Evolutionary conservation across 495 filamentous ascomycete species (phyloP).

Genomic region (Penicillium turbatum): DNA sequence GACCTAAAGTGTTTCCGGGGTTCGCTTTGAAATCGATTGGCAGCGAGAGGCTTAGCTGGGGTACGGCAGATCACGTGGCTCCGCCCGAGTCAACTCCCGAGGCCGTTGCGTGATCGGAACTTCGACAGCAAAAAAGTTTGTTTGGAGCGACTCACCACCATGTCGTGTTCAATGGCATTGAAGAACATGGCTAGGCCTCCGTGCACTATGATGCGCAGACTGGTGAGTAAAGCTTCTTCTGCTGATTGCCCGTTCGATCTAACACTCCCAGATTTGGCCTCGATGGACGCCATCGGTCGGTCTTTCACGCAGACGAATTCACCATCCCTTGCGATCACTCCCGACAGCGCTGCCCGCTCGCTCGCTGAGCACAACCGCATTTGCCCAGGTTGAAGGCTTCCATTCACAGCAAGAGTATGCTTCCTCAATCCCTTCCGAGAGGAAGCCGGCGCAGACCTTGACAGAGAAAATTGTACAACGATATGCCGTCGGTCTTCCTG

Average conservation of each 20-base stretch:
- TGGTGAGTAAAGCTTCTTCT: not conserved
- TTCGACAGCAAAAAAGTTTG: not conserved
- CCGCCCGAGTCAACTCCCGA: not conserved
- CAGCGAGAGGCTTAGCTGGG: not conserved
- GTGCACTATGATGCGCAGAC: not conserved
- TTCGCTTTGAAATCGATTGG: not conserved
- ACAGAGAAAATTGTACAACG: constrained; percentile 91
- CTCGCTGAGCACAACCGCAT: not conserved
- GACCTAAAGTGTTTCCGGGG: not conserved
- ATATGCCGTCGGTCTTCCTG: constrained; percentile 64
- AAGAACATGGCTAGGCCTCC: not conserved
- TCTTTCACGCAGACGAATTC: not conserved
- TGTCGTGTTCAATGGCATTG: constrained; percentile 2
- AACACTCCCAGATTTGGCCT: not conserved
- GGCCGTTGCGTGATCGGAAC: not conserved
- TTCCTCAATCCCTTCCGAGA: not conserved
- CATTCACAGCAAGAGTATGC: constrained; percentile 1
- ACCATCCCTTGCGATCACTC: not conserved
- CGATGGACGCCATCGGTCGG: not conserved
- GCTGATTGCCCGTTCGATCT: not conserved
- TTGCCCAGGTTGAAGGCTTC: not conserved
- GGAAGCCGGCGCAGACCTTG: constrained; percentile 58
- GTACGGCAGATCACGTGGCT: not conserved
- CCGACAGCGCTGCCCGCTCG: not conserved
- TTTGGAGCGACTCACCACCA: not conserved